Conservation (phyloP, 305 asterid genomes). For the Fraxinus sp. region DNA sequence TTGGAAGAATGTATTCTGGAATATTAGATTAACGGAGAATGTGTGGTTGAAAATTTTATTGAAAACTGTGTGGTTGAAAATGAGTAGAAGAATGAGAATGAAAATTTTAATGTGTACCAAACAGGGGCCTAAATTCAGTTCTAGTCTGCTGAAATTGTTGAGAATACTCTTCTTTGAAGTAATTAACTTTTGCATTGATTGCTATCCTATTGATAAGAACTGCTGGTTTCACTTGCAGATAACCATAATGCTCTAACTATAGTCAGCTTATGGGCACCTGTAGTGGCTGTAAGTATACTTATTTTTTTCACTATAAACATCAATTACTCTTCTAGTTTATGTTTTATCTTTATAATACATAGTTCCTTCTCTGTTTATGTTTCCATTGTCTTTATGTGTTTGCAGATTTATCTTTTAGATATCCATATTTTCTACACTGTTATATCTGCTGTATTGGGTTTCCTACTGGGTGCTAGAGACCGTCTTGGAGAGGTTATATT, state of each 20-base stretch:
- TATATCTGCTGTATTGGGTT: constrained; percentile 86
- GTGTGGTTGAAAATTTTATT: too few relatives aligned
- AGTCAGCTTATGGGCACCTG: constrained; percentile 92
- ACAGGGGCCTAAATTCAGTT: constrained; percentile 1
- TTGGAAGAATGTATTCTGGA: too few relatives aligned
- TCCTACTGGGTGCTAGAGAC: constrained; percentile 94
- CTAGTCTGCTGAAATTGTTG: constrained; percentile 5
- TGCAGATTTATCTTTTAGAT: constrained; percentile 93
- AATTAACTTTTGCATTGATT: constrained; percentile 7
- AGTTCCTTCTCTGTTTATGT: constrained; percentile 12
- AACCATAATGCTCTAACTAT: constrained; percentile 84
- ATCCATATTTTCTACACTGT: constrained; percentile 86
- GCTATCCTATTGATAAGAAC: constrained; percentile 18
- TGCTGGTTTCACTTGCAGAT: constrained; percentile 53
- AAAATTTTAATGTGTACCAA: too few relatives aligned
- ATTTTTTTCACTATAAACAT: constrained; percentile 10
- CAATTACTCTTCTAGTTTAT: constrained; percentile 1
- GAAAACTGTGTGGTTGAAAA: too few relatives aligned
- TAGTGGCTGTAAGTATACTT: constrained; percentile 64
- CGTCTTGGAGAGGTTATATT: constrained; percentile 87
- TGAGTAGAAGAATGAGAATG: too few relatives aligned
- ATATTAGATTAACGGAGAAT: too few relatives aligned
- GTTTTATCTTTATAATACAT: constrained; percentile 5
- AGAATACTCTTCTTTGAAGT: neutral
- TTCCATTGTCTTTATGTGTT: constrained; percentile 20